Evolutionary conservation across 768 basidiomycete species (phyloP), one percentile per base, ranked within the genome.

Genomic region (Tremella yokohamensis): DNA sequence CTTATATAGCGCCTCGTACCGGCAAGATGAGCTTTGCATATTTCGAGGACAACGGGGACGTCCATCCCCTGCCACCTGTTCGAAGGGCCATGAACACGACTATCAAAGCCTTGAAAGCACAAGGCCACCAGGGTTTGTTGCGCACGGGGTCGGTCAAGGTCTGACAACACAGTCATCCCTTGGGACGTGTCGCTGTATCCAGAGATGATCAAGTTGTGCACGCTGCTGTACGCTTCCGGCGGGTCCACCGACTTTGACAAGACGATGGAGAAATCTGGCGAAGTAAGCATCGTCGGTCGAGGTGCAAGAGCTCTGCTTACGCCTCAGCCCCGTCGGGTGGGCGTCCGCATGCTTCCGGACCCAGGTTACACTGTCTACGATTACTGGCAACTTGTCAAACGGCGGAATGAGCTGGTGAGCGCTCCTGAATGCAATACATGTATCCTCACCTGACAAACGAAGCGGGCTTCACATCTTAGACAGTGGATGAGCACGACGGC

Each of bases 181-280:
- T 52, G 51, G 51, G 51, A 26, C 25, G 15, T 34, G n/a, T 22
- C 16, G 11, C 13, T 29, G 7, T 45, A 52, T 22, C 42, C 37
- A 18, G 51, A 37, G 37, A 52, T 52, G 29, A 29, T 25, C 34
- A 34, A 52, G 4, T 16, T 37, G 37, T 13, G 24, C 19, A 52
- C 24, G 2, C 15, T 19, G 15, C 8, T 52, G 4, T 52, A 29
- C 19, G 51, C 51, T 12, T 34, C 51, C 2, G 51, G 51, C 3
- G 51, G 24, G 2, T 52, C 51, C 8, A 22, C 20, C 24, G 51
- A 52, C 22, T 52, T 52, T 18, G 51, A 22, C 51, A 22, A 52
- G 34, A 52, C n/a, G 4, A 37, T 52, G 51, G 22, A 52, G 37
- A 9, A 34, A 9, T 52, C 51, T 52, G 51, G 51, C 13, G 51